These are phyloP conservation scores for Acanthamoeba royreba DNA, from an alignment of 208 protist species.

Conservation along the genomic window DNA sequence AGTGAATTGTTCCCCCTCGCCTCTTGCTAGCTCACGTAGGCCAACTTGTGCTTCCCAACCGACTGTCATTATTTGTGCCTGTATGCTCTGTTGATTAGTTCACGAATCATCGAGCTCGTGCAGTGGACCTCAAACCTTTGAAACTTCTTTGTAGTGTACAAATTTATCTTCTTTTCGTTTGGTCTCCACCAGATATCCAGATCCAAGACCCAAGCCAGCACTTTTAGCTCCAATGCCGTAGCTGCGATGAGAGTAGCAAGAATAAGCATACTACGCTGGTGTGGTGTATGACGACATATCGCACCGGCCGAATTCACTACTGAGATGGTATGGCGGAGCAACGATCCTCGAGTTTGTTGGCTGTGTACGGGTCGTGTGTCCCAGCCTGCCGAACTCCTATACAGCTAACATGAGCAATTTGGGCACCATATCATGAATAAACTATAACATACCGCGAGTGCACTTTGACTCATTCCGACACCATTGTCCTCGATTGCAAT, in stretches of 20 bases:
- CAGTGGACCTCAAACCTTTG: background rate
- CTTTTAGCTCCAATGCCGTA: conserved; percentile 11
- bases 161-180: background rate
- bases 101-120: background rate
- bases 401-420: background rate
- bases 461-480: background rate
- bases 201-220: background rate
- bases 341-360: background rate
- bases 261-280: background rate
- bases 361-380: background rate
- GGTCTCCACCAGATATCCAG: background rate
- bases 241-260: background rate
- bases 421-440: background rate
- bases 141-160: background rate
- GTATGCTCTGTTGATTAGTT: no score
- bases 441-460: background rate
- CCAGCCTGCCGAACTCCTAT: background rate
- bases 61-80: background rate
- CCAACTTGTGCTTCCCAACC: background rate
- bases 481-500: background rate
- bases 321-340: background rate
- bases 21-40: background rate
- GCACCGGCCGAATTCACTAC: conserved; percentile 2
- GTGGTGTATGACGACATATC: background rate
- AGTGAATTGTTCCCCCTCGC: background rate